Percentiles rank a stretch among this genome's conserved stretches.
Evolutionary conservation across 2,329 filamentous ascomycete genomes (phyloP).

Genomic region (Akanthomyces muscarius): DNA sequence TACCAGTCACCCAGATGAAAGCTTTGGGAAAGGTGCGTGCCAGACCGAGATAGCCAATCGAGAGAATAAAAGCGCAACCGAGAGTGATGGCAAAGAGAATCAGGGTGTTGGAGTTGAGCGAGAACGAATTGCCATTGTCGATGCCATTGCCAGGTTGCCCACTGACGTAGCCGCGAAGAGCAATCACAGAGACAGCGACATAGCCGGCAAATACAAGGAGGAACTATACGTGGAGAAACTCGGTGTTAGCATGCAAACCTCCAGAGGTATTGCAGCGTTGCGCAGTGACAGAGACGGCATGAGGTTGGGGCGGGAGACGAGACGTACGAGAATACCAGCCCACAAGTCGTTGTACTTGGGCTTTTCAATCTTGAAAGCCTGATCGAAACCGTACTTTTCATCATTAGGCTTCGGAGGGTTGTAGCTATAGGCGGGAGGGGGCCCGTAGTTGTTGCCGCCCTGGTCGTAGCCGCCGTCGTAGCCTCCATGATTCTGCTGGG

Average conservation of each 20-base stretch:
- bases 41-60: constrained; percentile 70
- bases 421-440: constrained; percentile 33
- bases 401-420: constrained; percentile 34
- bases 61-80: constrained; percentile 67
- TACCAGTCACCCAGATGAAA: constrained; percentile 89
- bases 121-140: constrained; percentile 65
- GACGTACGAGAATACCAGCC: constrained; percentile 71
- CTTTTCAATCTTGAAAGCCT: constrained; percentile 75
- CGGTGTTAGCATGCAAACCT: neutral
- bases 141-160: constrained; percentile 67
- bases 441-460: constrained; percentile 26
- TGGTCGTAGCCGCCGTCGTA: constrained; percentile 16
- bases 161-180: constrained; percentile 68
- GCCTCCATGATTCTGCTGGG: constrained; percentile 24
- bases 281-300: neutral
- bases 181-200: constrained; percentile 69
- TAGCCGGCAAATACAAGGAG: constrained; percentile 69
- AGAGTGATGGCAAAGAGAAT: constrained; percentile 80
- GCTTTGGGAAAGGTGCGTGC: constrained; percentile 79
- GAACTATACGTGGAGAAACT: constrained; percentile 44
- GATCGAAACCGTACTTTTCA: constrained; percentile 62
- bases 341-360: constrained; percentile 91
- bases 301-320: constrained; percentile 22
- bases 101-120: constrained; percentile 77
- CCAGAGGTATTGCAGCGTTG: neutral